These are phyloP conservation scores for Mallotus repandus DNA, from an alignment of 441 rosid genomes.

Conservation along the genomic window DNA sequence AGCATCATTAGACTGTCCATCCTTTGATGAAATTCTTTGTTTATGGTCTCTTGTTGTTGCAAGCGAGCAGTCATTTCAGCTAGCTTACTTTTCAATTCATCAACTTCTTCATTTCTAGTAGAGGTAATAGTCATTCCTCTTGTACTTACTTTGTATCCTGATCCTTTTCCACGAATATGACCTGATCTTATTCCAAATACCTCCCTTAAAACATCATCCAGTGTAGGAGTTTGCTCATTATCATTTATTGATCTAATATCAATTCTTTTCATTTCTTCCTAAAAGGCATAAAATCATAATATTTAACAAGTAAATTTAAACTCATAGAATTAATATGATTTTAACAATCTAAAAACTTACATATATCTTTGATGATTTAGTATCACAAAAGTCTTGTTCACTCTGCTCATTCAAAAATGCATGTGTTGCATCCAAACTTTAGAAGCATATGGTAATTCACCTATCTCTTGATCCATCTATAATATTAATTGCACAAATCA, in stretches of 20 bases:
- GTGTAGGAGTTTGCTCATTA: too few species aligned
- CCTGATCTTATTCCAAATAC: not conserved
- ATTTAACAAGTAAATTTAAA: not conserved
- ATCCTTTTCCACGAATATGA: not conserved
- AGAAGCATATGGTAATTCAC: not conserved
- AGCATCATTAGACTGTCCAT: too few species aligned
- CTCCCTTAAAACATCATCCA: too few species aligned
- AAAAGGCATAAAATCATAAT: not conserved
- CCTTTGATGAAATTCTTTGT: not conserved
- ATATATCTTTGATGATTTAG: not conserved
- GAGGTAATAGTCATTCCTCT: not conserved
- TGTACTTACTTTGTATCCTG: not conserved
- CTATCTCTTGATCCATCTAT: not conserved
- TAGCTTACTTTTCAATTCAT: not conserved
- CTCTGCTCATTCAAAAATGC: not conserved
- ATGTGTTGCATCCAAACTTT: constrained; percentile 1
- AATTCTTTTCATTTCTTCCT: not conserved
- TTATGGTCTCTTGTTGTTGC: not conserved
- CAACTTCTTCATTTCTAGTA: not conserved
- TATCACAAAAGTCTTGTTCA: not conserved
- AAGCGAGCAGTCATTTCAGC: not conserved
- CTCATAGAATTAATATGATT: too few species aligned
- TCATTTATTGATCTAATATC: too few species aligned
- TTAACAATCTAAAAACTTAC: not conserved
- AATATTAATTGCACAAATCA: not conserved